These are phyloP conservation scores for Wickerhamiella galacta DNA, from an alignment of 805 yeast genomes.

Conservation along the genomic window DNA sequence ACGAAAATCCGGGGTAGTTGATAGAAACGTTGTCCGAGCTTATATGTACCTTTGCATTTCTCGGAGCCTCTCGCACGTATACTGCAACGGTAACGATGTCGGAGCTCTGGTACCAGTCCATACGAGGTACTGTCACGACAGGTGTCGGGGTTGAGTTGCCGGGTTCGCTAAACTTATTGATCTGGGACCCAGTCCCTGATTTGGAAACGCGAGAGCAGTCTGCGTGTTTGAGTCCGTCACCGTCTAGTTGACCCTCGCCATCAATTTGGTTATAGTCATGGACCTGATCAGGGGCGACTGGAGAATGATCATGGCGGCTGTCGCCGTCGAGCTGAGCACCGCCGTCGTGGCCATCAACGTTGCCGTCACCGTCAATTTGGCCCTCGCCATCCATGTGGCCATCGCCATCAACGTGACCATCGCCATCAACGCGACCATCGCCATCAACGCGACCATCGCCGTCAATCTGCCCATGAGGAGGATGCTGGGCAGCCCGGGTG, in stretches of 20 bases:
- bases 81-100: constrained; percentile 45
- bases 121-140: constrained; percentile 5
- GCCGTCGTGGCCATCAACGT: no score
- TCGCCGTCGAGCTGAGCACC: no score
- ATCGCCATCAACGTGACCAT: no score
- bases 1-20: constrained; percentile 23
- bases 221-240: not conserved
- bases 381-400: no score
- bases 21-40: constrained; percentile 6
- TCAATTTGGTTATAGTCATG: not conserved
- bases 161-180: not conserved
- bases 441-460: no score
- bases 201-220: not conserved
- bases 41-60: constrained; percentile 30
- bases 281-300: not conserved
- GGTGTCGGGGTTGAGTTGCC: not conserved
- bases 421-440: no score
- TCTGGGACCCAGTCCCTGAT: not conserved
- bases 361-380: no score
- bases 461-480: no score
- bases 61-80: constrained; percentile 49
- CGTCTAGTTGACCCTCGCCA: not conserved
- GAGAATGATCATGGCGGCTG: not conserved
- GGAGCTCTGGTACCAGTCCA: constrained; percentile 63
- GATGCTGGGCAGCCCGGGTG: no score